Base-by-base conservation (phyloP, 192 early-diverging fungal species). In the Backusella morwellensis region DNA sequence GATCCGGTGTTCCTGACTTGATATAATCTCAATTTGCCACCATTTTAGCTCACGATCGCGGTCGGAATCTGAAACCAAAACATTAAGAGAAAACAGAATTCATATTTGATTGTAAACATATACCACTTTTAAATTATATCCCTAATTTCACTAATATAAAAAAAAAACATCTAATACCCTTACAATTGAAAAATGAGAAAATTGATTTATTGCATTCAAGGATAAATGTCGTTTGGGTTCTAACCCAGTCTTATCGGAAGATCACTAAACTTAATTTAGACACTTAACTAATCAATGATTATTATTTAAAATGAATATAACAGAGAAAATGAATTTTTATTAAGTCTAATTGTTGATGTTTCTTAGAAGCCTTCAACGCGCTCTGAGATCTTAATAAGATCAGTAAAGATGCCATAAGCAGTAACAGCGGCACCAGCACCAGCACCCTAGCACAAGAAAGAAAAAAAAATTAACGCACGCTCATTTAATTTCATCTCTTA, bases 391-490 rank as follows among this genome's bases (percentile, higher is more conserved):
- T 95, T 97, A 72, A 99, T 85, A 35, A 98, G 76, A 83, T 99
- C 97, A 19, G 93, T 91, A 81, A 95, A 97, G 80, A 99, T 97
- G 38, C 98, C 98, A 89, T 97, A 98, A 5, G 98, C 96, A 42
- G 98, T 99, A 70, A 99, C 98, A 23, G 93, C 96, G 34, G 94
- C 95, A 11, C 98, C 98, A 29, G 98, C 98, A 19, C 98, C 98
- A 71, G 95, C 90, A 66, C 77, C 77, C 66, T 70, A 38, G n/a
- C 5, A 38, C 36, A 38, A 38, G 26, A 41, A 69, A 29, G 38
- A 40, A 44, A 47, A 17, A 26, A 17, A 44, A 29, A 47, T 32
- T 72, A 72, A 47, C 40, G n/a, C 35, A 40, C 15, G 36, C 12
- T 70, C 42, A 66, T 94, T 93, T 4, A 96, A 95, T 87, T 63